phyloP scores from a whole-genome alignment of 768 basidiomycete species.

The Rhodotorula toruloides region DNA sequence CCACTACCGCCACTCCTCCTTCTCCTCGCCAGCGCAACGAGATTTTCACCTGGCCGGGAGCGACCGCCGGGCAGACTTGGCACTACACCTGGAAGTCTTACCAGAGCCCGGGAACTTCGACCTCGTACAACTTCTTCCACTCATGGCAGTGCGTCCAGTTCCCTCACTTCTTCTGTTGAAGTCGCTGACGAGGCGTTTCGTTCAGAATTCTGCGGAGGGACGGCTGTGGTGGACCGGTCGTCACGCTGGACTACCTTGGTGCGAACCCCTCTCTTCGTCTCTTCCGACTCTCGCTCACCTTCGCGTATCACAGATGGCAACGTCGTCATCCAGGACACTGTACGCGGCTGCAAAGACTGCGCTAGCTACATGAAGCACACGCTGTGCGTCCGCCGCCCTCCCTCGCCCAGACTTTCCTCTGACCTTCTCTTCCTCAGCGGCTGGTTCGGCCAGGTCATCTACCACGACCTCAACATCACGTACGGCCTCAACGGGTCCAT shows the following conservation, averaged over 20 bases:
- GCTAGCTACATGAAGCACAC: background rate
- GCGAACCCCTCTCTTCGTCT: too few relatives aligned
- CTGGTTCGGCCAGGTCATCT: conserved; percentile 18
- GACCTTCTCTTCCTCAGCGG: background rate
- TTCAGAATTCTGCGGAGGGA: conserved; percentile 24
- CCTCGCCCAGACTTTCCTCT: background rate
- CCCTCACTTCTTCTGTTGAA: background rate
- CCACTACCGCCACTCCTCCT: background rate
- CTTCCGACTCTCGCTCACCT: background rate
- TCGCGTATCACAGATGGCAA: conserved; percentile 1
- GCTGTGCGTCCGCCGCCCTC: background rate
- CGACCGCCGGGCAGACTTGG: conserved; percentile 9
- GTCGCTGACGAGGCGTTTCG: too few relatives aligned
- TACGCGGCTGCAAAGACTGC: conserved; percentile 1
- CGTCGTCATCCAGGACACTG: conserved; percentile 12
- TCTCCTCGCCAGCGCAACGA: conserved; percentile 12
- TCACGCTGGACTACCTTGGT: conserved; percentile 24
- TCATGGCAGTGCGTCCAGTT: conserved; percentile 11
- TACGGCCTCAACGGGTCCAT: conserved; percentile 23
- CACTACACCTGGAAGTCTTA: conserved; percentile 13
- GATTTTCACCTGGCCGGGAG: conserved; percentile 28
- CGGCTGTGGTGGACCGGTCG: conserved; percentile 13
- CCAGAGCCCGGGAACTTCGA: background rate
- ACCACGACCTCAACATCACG: conserved; percentile 10
- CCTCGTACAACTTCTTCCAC: conserved; percentile 17